Base-by-base conservation (phyloP, 257 asterid genomes). In the Craterostigma plantagineum region DNA sequence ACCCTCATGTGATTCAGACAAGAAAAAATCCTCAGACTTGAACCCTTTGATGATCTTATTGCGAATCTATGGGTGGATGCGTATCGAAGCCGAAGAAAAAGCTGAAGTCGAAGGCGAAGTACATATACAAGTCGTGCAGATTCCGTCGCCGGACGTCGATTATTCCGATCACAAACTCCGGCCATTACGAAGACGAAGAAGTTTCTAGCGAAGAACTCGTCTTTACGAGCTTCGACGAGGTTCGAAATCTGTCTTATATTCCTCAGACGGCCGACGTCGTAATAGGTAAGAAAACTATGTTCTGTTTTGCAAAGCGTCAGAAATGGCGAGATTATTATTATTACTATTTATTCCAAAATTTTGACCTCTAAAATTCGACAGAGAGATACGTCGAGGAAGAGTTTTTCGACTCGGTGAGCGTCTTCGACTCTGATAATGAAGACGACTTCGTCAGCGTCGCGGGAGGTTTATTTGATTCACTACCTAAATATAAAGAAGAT, bases 401-500 rank as follows among this genome's bases (percentile, higher is more conserved):
- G 15, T 86, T 94, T 94, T 86, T 75, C 9, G 97, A 86, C 51
- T 68, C 94, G 11, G 33, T 36, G 9, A 86, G 93, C 34, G 48
- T 56, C 50, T 72, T 81, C 1, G 82, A 72, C 18, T 86, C 97
- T 10, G 97, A 81, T 61, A 55, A 81, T 10, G 97, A 86, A 34
- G 97, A 86, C 48, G 97, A 86, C 39, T 76, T 73, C 54, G 52
- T 62, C 34, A 76, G 85, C 56, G 50, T 68, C 40, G 45, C 48
- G 23, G 90, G 72, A 62, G 96, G 94, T 85, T 6, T 2, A 23
- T 2, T 2, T n/a, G n/a, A n/a, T n/a, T n/a, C 6, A 23, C 30
- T 2, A 23, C 30, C 6, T 23, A 23, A 23, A 23, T 2, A 23
- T n/a, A n/a, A n/a, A n/a, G n/a, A n/a, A n/a, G n/a, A n/a, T n/a